Conservation (phyloP, 2,329 filamentous ascomycete species). For the Cladosporium sp. region DNA sequence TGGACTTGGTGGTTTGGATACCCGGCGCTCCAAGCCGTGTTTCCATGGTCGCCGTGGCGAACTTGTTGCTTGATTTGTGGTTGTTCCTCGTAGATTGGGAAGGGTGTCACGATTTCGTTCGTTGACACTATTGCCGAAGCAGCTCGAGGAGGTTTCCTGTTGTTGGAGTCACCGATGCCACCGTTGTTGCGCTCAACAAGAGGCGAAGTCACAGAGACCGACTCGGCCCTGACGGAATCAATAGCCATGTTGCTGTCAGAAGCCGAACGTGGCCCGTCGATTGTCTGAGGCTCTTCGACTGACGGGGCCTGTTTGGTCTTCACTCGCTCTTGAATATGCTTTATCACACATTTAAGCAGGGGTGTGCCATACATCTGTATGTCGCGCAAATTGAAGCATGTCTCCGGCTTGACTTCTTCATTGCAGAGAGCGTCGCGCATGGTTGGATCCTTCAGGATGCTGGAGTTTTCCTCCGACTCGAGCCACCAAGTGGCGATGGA, state of each 20-base stretch:
- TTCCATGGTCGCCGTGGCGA: background rate
- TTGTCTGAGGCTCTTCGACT: background rate
- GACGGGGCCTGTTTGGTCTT: background rate
- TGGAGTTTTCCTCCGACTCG: constrained; percentile 23
- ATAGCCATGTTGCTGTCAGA: background rate
- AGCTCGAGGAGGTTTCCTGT: background rate
- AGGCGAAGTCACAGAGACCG: background rate
- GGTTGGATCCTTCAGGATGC: constrained; percentile 24
- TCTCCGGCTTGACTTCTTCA: constrained; percentile 23
- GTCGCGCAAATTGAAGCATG: constrained; percentile 28
- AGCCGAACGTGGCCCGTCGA: background rate
- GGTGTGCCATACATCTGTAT: constrained; percentile 15
- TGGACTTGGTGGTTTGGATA: background rate
- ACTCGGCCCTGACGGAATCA: background rate
- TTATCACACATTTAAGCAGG: constrained; percentile 20
- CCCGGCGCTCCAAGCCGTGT: background rate
- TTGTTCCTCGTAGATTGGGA: background rate
- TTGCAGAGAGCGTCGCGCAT: constrained; percentile 26
- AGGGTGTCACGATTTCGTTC: background rate
- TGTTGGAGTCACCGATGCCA: background rate
- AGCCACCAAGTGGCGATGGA: constrained; percentile 29
- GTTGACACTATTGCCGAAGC: background rate
- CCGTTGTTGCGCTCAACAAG: background rate
- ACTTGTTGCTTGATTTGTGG: background rate
- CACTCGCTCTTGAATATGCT: constrained; percentile 20